A percentile compares a stretch with the other conserved stretches of the same genome.
Evolutionary conservation across 805 yeast species (phyloP).

Genomic region (Candida qinlingensis): DNA sequence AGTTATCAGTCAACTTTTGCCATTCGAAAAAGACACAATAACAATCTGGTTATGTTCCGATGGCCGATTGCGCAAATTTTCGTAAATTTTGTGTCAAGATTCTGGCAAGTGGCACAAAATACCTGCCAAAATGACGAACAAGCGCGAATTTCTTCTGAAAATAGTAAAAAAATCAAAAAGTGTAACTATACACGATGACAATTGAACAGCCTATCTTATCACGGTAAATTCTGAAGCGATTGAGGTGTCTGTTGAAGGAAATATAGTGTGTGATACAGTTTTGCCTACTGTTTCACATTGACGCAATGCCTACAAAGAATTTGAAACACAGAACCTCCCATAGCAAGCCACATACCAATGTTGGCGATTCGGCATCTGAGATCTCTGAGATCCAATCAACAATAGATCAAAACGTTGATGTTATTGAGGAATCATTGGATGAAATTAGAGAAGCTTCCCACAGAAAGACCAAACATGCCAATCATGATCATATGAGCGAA

Average conservation of each 20-base stretch:
- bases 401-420: constrained; percentile 14
- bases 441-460: constrained; percentile 13
- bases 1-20: neutral
- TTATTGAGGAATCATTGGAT: constrained; percentile 14
- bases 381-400: constrained; percentile 8
- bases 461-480: neutral
- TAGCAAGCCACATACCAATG: too few relatives aligned
- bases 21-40: neutral
- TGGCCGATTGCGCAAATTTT: too few relatives aligned
- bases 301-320: neutral
- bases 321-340: neutral
- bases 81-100: neutral
- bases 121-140: too few relatives aligned
- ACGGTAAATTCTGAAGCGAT: too few relatives aligned
- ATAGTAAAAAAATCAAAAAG: neutral
- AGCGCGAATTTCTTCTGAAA: too few relatives aligned
- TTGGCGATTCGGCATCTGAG: neutral
- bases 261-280: too few relatives aligned
- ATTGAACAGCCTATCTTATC: too few relatives aligned
- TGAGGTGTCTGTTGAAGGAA: too few relatives aligned
- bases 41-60: too few relatives aligned
- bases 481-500: neutral
- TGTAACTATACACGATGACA: too few relatives aligned
- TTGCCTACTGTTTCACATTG: too few relatives aligned
- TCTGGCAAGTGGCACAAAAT: neutral